Evolutionary conservation across 83 land plant species (phyloP), one percentile per base, ranked within the genome.

Genomic region (Diphasiastrum complanatum): DNA sequence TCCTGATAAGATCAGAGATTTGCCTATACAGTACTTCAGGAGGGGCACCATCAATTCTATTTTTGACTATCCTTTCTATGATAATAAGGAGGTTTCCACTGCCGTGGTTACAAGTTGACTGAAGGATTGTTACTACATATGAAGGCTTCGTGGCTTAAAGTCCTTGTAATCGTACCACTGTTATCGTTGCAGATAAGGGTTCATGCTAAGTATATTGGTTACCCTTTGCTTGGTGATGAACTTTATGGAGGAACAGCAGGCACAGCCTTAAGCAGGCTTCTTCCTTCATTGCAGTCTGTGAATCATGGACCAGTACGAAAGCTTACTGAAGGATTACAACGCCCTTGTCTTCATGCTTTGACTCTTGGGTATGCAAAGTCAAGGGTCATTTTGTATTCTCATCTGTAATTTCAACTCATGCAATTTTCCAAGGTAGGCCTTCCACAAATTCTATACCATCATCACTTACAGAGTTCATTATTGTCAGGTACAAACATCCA

Each of bases 341-440:
- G 96, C 50, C 98, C 95, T 48, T 92, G 86, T 62, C 86, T 92
- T 38, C 98, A 92, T 79, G 98, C 98, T 26, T 41, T 78, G 46
- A 61, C 77, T 70, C 86, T 92, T 49, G 91, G 98, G 97, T 92
- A 67, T 63, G 68, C n/a, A 16, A n/a, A 38, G 23, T 26, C 12
- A 40, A 35, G n/a, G 27, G 55, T 27, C 26, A n/a, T n/a, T 8
- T 18, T 35, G 24, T 8, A 18, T 2, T 11, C 2, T 18, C 27
- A 18, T 31, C 1, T 40, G 16, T 23, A 25, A 22, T 25, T 34
- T 24, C 63, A 24, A 23, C 5, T 4, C 46, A n/a, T n/a, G n/a
- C n/a, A n/a, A n/a, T n/a, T n/a, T n/a, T n/a, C n/a, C n/a, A n/a
- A n/a, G n/a, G n/a, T n/a, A n/a, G n/a, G n/a, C n/a, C n/a, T n/a